Evolutionary conservation across 345 rosid genomes (phyloP), one percentile per base, ranked within the genome.

Genomic region (Boechera stricta): DNA sequence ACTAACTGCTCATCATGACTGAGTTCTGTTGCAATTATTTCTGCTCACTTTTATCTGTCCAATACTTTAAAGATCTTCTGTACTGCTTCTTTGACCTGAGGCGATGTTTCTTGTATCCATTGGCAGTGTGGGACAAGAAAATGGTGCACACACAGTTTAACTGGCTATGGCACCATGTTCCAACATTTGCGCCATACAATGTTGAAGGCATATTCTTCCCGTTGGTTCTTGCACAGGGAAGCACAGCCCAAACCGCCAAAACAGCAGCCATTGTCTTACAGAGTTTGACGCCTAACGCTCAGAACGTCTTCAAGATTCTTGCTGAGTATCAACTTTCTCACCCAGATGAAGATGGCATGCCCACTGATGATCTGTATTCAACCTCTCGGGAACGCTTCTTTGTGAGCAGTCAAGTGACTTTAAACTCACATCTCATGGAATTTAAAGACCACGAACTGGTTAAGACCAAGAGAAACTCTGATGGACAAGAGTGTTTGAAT

Each of bases 81-180:
- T 31, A 54, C 26, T 11, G 36, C 53, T 51, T 62, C 41, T 61
- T 55, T 55, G 29, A 36, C 72, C 45, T 47, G 44, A 71, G 5
- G 18, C 0, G 24, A 41, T 63, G 72, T 58, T 35, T 60, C 44
- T 29, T 73, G 38, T 16, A 10, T 7, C 10, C 11, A 73, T 67
- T 73, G 74, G 64, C 81, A 92, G 98, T 92, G 84, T 92, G 99
- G 98, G 99, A 95, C 86, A 95, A 95, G 94, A 92, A 95, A 87
- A 91, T 95, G 94, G 97, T 91, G 75, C 87, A 92, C 81, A 82
- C 85, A 31, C 94, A 91, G 79, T 95, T 88, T 68, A 90, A 92
- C 77, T 95, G 99, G 98, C 80, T 79, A 61, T 95, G 98, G 97
- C 79, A 88, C 77, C 96, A 95, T 33, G 91, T 89, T 70, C 97